A percentile compares a stretch with the other conserved stretches of the same genome.
phyloP scores from a whole-genome alignment of 2,329 filamentous ascomycete genomes.

The Fusarium brachygibbosum region DNA sequence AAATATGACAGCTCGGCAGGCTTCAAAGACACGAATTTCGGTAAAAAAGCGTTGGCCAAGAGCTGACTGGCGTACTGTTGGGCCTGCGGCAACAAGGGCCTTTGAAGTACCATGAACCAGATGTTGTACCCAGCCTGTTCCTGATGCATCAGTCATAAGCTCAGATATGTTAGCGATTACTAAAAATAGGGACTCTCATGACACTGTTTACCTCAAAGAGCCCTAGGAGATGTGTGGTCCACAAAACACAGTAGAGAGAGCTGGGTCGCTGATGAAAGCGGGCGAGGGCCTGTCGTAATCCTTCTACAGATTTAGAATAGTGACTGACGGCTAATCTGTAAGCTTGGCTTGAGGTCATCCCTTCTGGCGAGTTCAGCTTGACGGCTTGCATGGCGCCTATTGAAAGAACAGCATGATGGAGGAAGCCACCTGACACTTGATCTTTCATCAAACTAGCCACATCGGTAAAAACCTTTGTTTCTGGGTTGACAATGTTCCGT shows the following conservation, averaged over 20 bases:
- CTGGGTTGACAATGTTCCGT: conserved; percentile 49
- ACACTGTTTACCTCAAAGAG: conserved; percentile 51
- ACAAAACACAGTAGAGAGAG: conserved; percentile 44
- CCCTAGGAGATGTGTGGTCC: conserved; percentile 54
- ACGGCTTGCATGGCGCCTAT: conserved; percentile 52
- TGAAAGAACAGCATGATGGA: conserved; percentile 50
- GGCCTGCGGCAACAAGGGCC: conserved; percentile 50
- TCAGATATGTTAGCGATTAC: conserved; percentile 3
- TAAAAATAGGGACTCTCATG: rapidly evolving
- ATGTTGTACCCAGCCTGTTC: conserved; percentile 53
- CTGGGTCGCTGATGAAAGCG: background rate
- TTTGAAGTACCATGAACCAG: conserved; percentile 53
- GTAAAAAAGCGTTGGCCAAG: conserved; percentile 49
- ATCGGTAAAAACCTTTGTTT: conserved; percentile 13
- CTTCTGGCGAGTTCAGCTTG: conserved; percentile 28
- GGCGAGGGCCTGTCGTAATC: conserved; percentile 40
- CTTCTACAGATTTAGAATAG: conserved; percentile 49
- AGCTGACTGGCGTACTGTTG: conserved; percentile 42
- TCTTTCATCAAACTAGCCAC: conserved; percentile 44
- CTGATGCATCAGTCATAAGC: conserved; percentile 53
- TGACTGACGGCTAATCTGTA: conserved; percentile 38
- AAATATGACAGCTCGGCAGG: conserved; percentile 52
- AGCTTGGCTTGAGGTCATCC: background rate
- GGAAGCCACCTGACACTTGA: conserved; percentile 28
- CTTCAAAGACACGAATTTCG: conserved; percentile 52